Evolutionary conservation across 805 yeast genomes (phyloP).

Genomic region (Saccharomyces eubayanus): DNA sequence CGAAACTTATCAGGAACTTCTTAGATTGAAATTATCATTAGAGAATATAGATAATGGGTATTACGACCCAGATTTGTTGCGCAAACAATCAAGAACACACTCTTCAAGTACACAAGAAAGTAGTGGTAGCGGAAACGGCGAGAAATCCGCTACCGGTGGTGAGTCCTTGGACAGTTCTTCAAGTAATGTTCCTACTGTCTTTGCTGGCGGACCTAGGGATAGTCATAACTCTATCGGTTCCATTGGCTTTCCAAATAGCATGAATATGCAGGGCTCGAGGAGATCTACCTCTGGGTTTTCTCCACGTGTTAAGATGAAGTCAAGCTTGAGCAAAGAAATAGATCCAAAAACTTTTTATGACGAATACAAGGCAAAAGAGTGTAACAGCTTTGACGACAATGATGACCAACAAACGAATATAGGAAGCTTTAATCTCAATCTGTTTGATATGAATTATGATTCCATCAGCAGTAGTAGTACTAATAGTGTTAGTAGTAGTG

Average conservation of each 20-base stretch:
- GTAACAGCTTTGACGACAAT: background rate
- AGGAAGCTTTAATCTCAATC: background rate
- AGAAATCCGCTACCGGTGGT: background rate
- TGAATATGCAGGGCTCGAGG: constrained; percentile 1
- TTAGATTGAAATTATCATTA: constrained; percentile 47
- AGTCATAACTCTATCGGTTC: constrained; percentile 22
- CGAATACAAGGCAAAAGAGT: background rate
- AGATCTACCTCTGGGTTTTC: constrained; percentile 2
- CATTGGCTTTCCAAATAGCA: constrained; percentile 10
- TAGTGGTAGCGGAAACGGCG: constrained; percentile 17
- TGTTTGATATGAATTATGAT: background rate
- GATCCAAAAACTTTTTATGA: constrained; percentile 1
- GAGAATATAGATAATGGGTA: constrained; percentile 60
- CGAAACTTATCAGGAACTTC: constrained; percentile 31
- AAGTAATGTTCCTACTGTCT: constrained; percentile 13
- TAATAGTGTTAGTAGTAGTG: constrained; percentile 2
- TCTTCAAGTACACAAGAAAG: constrained; percentile 20
- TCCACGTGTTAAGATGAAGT: constrained; percentile 11
- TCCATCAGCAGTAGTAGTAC: constrained; percentile 3
- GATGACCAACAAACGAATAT: background rate
- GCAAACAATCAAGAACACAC: constrained; percentile 36
- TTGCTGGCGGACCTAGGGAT: constrained; percentile 22
- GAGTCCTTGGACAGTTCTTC: constrained; percentile 1
- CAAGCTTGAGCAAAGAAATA: constrained; percentile 22
- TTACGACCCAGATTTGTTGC: constrained; percentile 46